Evolutionary conservation across 495 filamentous ascomycete genomes (phyloP).

Genomic region (Talaromyces proteolyticus): DNA sequence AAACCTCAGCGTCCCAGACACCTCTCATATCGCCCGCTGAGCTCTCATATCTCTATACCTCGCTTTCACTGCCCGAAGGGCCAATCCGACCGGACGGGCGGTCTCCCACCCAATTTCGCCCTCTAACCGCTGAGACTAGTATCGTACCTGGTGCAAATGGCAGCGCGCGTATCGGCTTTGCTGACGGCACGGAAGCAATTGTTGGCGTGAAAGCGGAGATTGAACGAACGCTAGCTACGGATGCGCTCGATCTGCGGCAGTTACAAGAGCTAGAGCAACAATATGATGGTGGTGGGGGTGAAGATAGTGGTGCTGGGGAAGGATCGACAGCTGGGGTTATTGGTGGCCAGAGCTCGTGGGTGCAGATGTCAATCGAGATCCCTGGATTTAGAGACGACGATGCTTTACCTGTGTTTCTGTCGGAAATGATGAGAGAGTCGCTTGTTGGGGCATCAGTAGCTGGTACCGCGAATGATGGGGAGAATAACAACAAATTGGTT

Average conservation of each 20-base stretch:
- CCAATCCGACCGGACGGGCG: conserved; percentile 89
- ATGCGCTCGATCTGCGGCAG: conserved; percentile 22
- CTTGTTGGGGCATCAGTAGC: conserved; percentile 68
- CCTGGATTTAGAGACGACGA: conserved; percentile 88
- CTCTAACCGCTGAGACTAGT: conserved; percentile 79
- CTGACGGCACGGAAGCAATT: conserved; percentile 91
- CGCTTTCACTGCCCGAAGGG: conserved; percentile 64
- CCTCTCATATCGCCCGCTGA: conserved; percentile 86
- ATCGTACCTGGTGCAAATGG: conserved; percentile 88
- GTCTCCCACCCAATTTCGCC: conserved; percentile 79
- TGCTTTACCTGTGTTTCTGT: conserved; percentile 77
- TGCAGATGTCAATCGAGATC: conserved; percentile 80
- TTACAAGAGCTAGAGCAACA: conserved; percentile 22
- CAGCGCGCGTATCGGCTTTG: conserved; percentile 86
- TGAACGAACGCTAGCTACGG: conserved; percentile 52
- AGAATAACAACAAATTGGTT: conserved; percentile 29
- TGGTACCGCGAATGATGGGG: conserved; percentile 12
- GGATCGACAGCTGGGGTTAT: conserved; percentile 14
- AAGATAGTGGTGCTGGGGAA: conserved; percentile 21
- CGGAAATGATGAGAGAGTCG: conserved; percentile 82
- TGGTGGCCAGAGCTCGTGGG: conserved; percentile 54
- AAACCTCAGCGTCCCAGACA: conserved; percentile 41
- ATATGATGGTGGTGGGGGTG: conserved; percentile 19
- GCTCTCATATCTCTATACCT: conserved; percentile 90
- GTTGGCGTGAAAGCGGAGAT: conserved; percentile 94